Evolutionary conservation across 225 moss, liverwort and hornwort genomes (phyloP), one percentile per base, ranked within the genome.

Genomic region (Pseudisothecium myosuroides): DNA sequence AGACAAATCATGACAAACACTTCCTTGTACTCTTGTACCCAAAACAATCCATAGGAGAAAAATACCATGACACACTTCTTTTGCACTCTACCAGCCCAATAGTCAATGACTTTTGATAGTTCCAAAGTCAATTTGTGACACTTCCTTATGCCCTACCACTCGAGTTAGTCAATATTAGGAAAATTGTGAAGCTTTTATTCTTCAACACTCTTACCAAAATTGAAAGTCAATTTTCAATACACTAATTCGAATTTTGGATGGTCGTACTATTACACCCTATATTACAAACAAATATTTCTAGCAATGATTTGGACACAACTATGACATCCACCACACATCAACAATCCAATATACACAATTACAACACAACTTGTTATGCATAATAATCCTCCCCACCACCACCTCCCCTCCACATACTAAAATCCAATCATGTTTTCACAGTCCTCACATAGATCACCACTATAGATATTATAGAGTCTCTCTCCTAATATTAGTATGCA

Each of bases 221-320:
- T 55, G 2, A 77, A 23, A 77, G 24, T 1, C 37, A 77, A 55
- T 1, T 55, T 37, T 28, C 7, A 28, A 5, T 28, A 18, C 2
- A 28, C 1, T n/a, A n/a, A n/a, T n/a, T n/a, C 5, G 3, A 39
- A 27, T 2, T 1, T 1, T 10, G 0, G 6, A 15, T 15, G 24
- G 26, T 78, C 1, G 0, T 55, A 10, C 0, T 15, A 0, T 24
- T 55, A 10, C 0, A 5, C 1, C 15, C 15, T 37, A 55, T 3
- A 77, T 55, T 6, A 4, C 12, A 1, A 0, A 0, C 7, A 54
- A 3, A 37, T 55, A 77, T 54, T 2, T 1, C 5, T 0, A 0
- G 0, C 3, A 54, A 54, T 23, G 14, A 77, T 36, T 2, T 1
- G 0, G 2, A 11, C 11, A 56, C 5, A 24, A n/a, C 24, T 0